A percentile compares a stretch with the other conserved stretches of the same genome.
These are phyloP conservation scores for Coprinopsis sp. DNA, from an alignment of 768 basidiomycete species.

Conservation along the genomic window DNA sequence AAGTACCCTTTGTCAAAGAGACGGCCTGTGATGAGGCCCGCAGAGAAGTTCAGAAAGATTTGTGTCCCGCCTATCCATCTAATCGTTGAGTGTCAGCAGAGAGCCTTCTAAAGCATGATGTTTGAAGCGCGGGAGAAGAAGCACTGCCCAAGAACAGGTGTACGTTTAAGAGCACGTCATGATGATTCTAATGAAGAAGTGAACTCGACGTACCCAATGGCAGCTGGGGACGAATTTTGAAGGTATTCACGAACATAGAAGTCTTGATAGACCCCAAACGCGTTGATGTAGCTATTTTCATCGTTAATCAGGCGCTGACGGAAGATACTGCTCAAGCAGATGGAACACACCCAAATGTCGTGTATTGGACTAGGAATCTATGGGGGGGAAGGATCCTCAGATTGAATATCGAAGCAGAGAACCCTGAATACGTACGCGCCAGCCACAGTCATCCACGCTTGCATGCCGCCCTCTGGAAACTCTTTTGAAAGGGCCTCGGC, in stretches of 20 bases:
- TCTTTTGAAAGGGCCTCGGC: neutral
- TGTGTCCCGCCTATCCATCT: constrained; percentile 53
- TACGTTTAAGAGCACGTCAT: neutral
- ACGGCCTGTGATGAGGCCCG: constrained; percentile 42
- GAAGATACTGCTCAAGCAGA: neutral
- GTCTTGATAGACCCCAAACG: constrained; percentile 29
- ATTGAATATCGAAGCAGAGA: neutral
- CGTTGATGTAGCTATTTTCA: constrained; percentile 22
- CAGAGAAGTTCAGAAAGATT: constrained; percentile 42
- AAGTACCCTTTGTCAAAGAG: constrained; percentile 52
- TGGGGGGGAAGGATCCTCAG: neutral
- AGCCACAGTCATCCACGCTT: constrained; percentile 25
- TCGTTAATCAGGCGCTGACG: neutral
- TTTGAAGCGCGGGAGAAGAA: neutral
- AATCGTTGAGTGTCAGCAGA: neutral
- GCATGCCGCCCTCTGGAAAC: constrained; percentile 13
- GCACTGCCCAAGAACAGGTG: neutral
- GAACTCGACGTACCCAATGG: constrained; percentile 21
- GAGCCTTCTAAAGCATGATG: neutral
- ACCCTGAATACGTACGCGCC: constrained; percentile 33
- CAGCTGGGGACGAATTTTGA: constrained; percentile 18
- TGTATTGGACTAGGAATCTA: constrained; percentile 35
- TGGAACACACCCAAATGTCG: constrained; percentile 34
- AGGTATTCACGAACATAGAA: constrained; percentile 27
- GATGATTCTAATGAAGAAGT: neutral